Conservation (phyloP, 345 rosid species). For the Eucalyptus regnans region DNA sequence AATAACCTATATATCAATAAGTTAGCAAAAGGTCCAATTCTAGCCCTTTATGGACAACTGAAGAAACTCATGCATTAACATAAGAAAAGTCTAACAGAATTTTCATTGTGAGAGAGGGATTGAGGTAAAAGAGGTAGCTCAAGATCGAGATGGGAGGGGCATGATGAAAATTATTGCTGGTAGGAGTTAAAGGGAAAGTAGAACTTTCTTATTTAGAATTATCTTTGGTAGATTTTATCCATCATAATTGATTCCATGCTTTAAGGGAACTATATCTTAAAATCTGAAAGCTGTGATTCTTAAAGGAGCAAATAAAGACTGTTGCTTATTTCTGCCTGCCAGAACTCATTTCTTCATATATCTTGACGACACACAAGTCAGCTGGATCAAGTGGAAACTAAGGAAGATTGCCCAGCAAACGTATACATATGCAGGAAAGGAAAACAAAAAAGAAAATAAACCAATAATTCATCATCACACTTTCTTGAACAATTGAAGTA, state of each 20-base stretch:
- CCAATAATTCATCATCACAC: not conserved
- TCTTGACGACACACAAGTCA: not conserved
- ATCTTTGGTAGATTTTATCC: not conserved
- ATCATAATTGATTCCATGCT: not conserved
- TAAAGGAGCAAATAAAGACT: not conserved
- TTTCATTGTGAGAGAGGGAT: not conserved
- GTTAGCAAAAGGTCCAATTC: not conserved
- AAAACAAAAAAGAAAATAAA: not conserved
- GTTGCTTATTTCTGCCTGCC: not conserved
- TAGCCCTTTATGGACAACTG: not conserved
- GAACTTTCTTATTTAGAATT: not conserved
- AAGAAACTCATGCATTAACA: not conserved
- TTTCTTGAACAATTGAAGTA: not conserved
- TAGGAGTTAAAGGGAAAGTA: not conserved
- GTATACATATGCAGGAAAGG: not conserved
- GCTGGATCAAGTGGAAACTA: not conserved
- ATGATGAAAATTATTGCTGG: not conserved
- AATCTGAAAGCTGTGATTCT: not conserved
- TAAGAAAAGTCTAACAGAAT: not conserved
- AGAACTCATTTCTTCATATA: not conserved
- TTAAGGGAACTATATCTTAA: not conserved
- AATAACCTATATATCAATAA: conserved; percentile 47
- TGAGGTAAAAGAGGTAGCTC: not conserved
- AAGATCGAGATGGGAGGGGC: not conserved
- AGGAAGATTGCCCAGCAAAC: not conserved